Evolutionary conservation across 2,329 filamentous ascomycete species (phyloP).

Genomic region (Aspergillus felis): DNA sequence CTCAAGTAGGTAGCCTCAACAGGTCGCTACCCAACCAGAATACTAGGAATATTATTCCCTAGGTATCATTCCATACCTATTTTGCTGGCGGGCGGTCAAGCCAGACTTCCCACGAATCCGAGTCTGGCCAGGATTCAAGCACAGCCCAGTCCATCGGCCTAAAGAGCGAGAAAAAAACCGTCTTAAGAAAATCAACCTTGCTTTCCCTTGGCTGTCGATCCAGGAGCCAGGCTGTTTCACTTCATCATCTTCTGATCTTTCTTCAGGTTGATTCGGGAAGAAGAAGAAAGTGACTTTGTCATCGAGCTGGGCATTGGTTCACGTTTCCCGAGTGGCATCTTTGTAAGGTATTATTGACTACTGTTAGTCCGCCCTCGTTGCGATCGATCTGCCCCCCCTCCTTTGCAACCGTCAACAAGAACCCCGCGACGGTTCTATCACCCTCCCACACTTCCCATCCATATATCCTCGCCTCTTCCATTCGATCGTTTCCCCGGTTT

Average conservation of each 20-base stretch:
- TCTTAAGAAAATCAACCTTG: neutral
- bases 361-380: constrained; percentile 5
- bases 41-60: neutral
- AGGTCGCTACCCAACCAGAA: too few relatives aligned
- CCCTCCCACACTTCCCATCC: constrained; percentile 13
- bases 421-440: constrained; percentile 19
- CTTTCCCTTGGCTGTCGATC: neutral
- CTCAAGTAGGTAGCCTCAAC: neutral
- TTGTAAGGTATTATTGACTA: neutral
- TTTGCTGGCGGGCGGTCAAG: neutral
- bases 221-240: neutral
- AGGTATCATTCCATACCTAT: neutral
- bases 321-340: constrained; percentile 6
- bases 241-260: neutral
- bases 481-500: constrained; percentile 10
- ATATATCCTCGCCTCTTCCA: constrained; percentile 4
- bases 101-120: neutral
- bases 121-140: neutral
- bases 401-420: constrained; percentile 22
- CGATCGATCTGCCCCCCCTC: constrained; percentile 10
- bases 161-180: neutral
- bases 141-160: neutral
- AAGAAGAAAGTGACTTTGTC: constrained; percentile 5
- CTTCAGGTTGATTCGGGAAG: neutral
- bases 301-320: constrained; percentile 11